Percentiles rank a stretch among this genome's conserved stretches.
Conservation (phyloP, 352 stramenopile genomes). For the Saprolegnia parasitica region DNA sequence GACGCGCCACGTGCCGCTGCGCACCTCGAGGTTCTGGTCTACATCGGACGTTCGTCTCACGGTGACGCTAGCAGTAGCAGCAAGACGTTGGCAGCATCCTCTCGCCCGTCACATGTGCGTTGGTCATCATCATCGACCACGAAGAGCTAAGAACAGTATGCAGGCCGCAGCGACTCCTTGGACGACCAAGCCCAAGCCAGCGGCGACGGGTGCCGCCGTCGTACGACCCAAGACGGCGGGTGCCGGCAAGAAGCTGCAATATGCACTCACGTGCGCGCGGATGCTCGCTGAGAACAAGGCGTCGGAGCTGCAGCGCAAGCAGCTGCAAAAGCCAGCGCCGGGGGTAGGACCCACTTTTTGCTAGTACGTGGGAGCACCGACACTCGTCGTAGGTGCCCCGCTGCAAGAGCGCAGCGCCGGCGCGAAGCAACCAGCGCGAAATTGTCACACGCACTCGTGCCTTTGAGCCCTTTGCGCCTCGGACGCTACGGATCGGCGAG, state of each 20-base stretch:
- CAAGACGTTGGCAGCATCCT: too few species aligned
- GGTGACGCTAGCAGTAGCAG: too few species aligned
- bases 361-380: too few species aligned
- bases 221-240: conserved; percentile 16
- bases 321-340: not conserved
- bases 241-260: conserved; percentile 27
- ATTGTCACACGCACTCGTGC: too few species aligned
- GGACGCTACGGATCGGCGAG: not conserved
- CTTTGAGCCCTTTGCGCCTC: not conserved
- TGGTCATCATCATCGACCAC: too few species aligned
- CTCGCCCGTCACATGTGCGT: too few species aligned
- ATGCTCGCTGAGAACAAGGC: conserved; percentile 24
- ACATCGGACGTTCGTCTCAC: too few species aligned
- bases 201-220: not conserved
- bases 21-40: too few species aligned
- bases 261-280: conserved; percentile 22
- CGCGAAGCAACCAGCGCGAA: not conserved
- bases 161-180: too few species aligned
- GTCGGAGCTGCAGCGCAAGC: conserved; percentile 1
- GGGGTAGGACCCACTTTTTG: not conserved
- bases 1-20: not conserved
- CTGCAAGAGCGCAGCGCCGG: not conserved
- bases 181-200: too few species aligned
- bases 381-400: not conserved
- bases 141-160: too few species aligned